phyloP scores from a whole-genome alignment of 768 basidiomycete species.

The Panellus pusillus region DNA sequence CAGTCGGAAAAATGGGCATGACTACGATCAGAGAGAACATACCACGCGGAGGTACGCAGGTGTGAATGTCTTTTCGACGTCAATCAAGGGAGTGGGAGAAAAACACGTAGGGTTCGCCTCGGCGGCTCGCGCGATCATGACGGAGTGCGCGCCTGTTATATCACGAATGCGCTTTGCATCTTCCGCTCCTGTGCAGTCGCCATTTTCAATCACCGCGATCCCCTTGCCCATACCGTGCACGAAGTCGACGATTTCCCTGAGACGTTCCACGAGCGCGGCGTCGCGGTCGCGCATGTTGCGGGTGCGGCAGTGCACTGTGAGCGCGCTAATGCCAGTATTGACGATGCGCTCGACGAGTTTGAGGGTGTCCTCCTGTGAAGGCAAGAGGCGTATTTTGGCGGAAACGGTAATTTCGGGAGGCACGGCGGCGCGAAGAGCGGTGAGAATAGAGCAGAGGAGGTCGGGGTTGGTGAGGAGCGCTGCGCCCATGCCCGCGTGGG shows the following conservation, averaged over 20 bases:
- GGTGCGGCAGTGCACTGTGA: constrained; percentile 96
- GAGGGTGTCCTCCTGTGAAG: constrained; percentile 84
- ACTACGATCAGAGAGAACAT: constrained; percentile 17
- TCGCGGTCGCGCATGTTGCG: constrained; percentile 87
- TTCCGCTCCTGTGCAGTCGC: constrained; percentile 80
- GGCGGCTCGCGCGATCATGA: constrained; percentile 96
- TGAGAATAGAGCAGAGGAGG: constrained; percentile 84
- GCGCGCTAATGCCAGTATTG: constrained; percentile 79
- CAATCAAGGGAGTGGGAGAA: constrained; percentile 60
- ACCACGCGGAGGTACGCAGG: constrained; percentile 78
- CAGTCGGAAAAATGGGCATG: background rate
- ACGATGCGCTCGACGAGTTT: constrained; percentile 87
- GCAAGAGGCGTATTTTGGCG: constrained; percentile 89
- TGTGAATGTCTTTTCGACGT: constrained; percentile 68
- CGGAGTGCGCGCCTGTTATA: constrained; percentile 85
- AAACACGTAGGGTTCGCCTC: constrained; percentile 93
- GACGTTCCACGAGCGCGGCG: constrained; percentile 70
- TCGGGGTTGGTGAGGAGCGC: constrained; percentile 92
- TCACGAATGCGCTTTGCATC: constrained; percentile 76
- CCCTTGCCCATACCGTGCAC: constrained; percentile 72
- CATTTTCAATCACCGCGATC: constrained; percentile 92
- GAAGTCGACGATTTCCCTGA: constrained; percentile 85
- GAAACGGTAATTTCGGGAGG: constrained; percentile 83
- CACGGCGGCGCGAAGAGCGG: constrained; percentile 69
- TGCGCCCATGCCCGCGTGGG: constrained; percentile 94